Conservation (phyloP, 83 land plant species). For the Larix sibirica region DNA sequence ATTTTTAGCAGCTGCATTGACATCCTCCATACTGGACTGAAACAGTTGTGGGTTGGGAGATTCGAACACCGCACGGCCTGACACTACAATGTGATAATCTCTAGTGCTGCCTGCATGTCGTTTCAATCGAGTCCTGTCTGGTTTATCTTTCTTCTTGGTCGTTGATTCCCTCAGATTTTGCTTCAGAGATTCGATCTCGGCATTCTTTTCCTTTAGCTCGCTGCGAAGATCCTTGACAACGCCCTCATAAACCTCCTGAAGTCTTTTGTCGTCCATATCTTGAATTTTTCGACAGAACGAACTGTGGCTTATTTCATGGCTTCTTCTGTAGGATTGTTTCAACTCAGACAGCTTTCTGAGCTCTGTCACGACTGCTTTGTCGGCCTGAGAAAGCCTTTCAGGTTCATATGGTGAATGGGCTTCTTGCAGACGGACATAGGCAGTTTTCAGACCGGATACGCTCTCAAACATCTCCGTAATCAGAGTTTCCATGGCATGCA, state of each 20-base stretch:
- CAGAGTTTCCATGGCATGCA: conserved; percentile 37
- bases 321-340: conserved; percentile 40
- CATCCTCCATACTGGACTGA: conserved; percentile 36
- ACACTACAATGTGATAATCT: neutral
- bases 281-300: neutral
- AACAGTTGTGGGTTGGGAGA: conserved; percentile 51
- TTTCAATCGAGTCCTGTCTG: conserved; percentile 14
- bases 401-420: conserved; percentile 72
- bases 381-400: conserved; percentile 47
- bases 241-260: conserved; percentile 62
- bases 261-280: conserved; percentile 26
- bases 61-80: neutral
- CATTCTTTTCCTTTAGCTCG: conserved; percentile 51
- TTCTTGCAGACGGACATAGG: conserved; percentile 54
- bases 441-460: conserved; percentile 44
- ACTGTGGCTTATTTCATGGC: conserved; percentile 6
- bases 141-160: neutral
- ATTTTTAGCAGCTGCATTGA: conserved; percentile 45
- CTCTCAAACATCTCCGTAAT: conserved; percentile 56
- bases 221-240: conserved; percentile 56
- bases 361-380: conserved; percentile 58
- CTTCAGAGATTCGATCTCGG: conserved; percentile 44
- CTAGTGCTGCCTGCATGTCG: neutral
- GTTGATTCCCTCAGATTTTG: conserved; percentile 37
- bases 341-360: conserved; percentile 37